phyloP scores from a whole-genome alignment of 495 filamentous ascomycete genomes.

The Penicillium odoratum region DNA sequence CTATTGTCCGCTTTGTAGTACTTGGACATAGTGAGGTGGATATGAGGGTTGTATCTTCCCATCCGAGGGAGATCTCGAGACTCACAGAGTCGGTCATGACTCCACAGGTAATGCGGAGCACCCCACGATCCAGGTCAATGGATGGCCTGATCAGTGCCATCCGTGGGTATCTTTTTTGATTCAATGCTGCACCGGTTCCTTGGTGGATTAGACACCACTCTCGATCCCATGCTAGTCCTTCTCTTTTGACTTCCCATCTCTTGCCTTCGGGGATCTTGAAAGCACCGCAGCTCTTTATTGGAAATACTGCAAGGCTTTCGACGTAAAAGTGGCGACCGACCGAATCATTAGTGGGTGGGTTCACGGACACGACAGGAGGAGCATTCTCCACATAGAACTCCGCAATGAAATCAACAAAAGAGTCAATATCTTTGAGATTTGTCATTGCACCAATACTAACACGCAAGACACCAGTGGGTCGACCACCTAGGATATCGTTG shows the following conservation, averaged over 20 bases:
- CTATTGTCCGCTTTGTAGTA: constrained; percentile 46
- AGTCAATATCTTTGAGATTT: constrained; percentile 69
- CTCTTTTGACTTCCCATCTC: constrained; percentile 70
- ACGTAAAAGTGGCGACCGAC: constrained; percentile 43
- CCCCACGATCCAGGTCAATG: constrained; percentile 62
- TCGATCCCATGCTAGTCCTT: constrained; percentile 87
- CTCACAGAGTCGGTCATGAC: constrained; percentile 22
- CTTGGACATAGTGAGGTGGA: constrained; percentile 37
- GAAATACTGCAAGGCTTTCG: constrained; percentile 68
- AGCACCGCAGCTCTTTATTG: constrained; percentile 86
- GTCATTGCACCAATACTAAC: constrained; percentile 89
- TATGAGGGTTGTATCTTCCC: constrained; percentile 55
- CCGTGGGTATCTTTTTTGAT: constrained; percentile 76
- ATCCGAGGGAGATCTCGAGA: constrained; percentile 58
- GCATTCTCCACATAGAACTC: constrained; percentile 72
- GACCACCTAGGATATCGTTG: constrained; percentile 76
- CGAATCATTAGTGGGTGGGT: constrained; percentile 19
- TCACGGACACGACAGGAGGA: constrained; percentile 23
- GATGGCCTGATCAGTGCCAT: constrained; percentile 78
- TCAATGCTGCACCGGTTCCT: constrained; percentile 74
- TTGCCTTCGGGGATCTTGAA: constrained; percentile 64
- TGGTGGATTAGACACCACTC: constrained; percentile 92
- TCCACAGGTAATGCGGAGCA: constrained; percentile 51
- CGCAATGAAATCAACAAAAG: constrained; percentile 66
- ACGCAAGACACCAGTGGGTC: constrained; percentile 83